Conservation (phyloP, 148 eudicot genomes). For the Chenopodium suecicum region DNA sequence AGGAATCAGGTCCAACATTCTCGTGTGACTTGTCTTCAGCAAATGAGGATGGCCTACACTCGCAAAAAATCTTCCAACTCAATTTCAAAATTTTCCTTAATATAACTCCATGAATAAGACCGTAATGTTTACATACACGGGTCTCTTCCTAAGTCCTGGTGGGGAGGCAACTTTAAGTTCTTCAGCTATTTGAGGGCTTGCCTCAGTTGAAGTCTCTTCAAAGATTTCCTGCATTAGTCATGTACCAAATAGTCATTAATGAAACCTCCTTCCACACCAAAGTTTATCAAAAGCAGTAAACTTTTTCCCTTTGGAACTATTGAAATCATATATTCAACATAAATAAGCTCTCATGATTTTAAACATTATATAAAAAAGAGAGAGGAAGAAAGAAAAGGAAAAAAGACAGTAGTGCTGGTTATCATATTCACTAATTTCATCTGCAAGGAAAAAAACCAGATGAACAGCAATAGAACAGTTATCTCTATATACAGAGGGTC, state of each 20-base stretch:
- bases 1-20: slow-evolving; percentile 39
- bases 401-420: no score
- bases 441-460: no score
- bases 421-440: no score
- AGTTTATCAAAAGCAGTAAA: background rate
- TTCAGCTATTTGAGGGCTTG: slow-evolving; percentile 37
- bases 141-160: slow-evolving; percentile 73
- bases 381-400: no score
- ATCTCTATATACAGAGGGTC: no score
- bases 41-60: slow-evolving; percentile 48
- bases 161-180: slow-evolving; percentile 45
- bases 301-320: background rate
- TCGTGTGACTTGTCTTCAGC: slow-evolving; percentile 44
- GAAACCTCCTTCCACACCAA: background rate
- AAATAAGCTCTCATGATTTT: background rate
- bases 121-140: slow-evolving; percentile 47
- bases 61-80: slow-evolving; percentile 4
- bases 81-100: background rate
- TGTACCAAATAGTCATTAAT: slow-evolving; percentile 8
- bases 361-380: no score
- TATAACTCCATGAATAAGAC: background rate
- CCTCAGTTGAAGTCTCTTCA: slow-evolving; percentile 37
- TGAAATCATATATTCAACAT: background rate
- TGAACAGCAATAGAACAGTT: no score
- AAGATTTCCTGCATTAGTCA: slow-evolving; percentile 34